phyloP scores from a whole-genome alignment of 106 monocot species.

The Chionographis japonica region DNA sequence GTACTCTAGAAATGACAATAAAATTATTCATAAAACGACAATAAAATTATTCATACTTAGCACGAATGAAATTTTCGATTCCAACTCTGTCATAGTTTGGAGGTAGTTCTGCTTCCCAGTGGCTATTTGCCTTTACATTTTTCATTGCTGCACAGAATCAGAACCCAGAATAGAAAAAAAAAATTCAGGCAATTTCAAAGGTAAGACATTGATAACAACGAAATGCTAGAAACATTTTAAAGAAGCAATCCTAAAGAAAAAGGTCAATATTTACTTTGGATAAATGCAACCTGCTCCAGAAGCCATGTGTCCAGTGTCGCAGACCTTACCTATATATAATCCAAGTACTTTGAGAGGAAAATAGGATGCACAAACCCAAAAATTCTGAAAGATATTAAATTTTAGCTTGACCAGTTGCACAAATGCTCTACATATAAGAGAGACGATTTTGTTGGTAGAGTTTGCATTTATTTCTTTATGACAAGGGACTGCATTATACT shows the following conservation, averaged over 20 bases:
- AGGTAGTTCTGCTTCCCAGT: conserved; percentile 98
- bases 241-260: neutral
- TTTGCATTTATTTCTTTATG: no score
- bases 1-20: neutral
- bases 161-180: conserved; percentile 10
- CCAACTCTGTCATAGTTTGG: conserved; percentile 96
- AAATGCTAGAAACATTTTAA: neutral
- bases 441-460: no score
- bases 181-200: neutral
- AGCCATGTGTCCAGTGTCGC: conserved; percentile 97
- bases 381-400: neutral
- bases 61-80: conserved; percentile 96
- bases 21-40: neutral
- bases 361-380: neutral
- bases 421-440: no score
- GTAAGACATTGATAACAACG: no score
- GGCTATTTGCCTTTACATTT: conserved; percentile 89
- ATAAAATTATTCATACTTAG: conserved; percentile 59
- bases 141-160: conserved; percentile 77
- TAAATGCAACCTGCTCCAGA: conserved; percentile 93
- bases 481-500: no score
- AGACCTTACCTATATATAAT: conserved; percentile 67
- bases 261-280: conserved; percentile 63
- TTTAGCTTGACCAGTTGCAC: no score
- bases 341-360: neutral